phyloP scores from a whole-genome alignment of 2,329 filamentous ascomycete genomes.

The Metarhizium humberi region DNA sequence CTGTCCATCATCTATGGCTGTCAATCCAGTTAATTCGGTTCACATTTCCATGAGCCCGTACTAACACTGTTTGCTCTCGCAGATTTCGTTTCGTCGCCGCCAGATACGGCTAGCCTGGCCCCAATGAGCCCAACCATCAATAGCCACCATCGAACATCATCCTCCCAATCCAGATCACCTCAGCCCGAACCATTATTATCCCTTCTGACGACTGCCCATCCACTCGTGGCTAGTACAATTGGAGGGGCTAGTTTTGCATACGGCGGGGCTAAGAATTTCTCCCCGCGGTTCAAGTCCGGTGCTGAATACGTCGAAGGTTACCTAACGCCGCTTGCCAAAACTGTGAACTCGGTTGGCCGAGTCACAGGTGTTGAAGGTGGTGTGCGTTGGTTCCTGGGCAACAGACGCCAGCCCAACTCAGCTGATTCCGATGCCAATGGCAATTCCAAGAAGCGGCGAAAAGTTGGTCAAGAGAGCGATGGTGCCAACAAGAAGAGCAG shows the following conservation, averaged over 20 bases:
- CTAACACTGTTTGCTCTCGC: not conserved
- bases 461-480: slow-evolving; percentile 35
- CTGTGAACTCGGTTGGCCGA: slow-evolving; percentile 73
- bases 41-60: not conserved
- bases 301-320: slow-evolving; percentile 88
- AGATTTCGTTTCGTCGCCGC: slow-evolving; percentile 61
- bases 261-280: slow-evolving; percentile 80
- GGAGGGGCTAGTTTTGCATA: slow-evolving; percentile 80
- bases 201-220: slow-evolving; percentile 80
- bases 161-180: slow-evolving; percentile 23
- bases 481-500: slow-evolving; percentile 12
- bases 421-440: slow-evolving; percentile 36
- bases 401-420: slow-evolving; percentile 37
- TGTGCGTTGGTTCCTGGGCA: slow-evolving; percentile 72
- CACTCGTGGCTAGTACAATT: slow-evolving; percentile 75
- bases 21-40: not conserved
- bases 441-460: slow-evolving; percentile 49
- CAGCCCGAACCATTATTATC: slow-evolving; percentile 74
- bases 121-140: slow-evolving; percentile 24
- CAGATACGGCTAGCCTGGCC: slow-evolving; percentile 31
- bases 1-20: no score
- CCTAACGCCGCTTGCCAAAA: slow-evolving; percentile 77
- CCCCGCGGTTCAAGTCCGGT: slow-evolving; percentile 77
- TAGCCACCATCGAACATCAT: slow-evolving; percentile 2
- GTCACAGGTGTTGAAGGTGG: slow-evolving; percentile 83